Percentiles rank a stretch among this genome's conserved stretches.
Conservation (phyloP, 306 rosid genomes). For the Inga oerstediana region DNA sequence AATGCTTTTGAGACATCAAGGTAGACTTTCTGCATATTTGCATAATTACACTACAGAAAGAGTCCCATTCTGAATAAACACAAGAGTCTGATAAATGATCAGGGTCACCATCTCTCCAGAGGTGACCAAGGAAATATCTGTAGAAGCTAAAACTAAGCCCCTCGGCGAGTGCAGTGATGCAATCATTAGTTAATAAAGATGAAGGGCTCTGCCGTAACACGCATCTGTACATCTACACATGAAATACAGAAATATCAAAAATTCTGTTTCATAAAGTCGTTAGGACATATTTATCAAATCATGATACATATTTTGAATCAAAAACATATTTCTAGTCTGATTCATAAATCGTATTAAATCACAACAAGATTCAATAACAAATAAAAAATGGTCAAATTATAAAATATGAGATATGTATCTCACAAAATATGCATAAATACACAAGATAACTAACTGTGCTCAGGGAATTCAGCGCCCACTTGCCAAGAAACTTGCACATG, state of each 20-base stretch:
- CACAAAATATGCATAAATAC: not conserved
- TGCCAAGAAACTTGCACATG: conserved; percentile 23
- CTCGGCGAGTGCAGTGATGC: conserved; percentile 88
- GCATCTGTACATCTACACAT: conserved; percentile 82
- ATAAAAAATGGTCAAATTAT: not conserved
- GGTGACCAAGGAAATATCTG: conserved; percentile 75
- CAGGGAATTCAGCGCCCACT: not conserved
- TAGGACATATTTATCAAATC: not conserved
- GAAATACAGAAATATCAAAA: conserved; percentile 24
- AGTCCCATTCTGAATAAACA: conserved; percentile 78
- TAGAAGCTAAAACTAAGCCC: conserved; percentile 74
- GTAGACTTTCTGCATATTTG: conserved; percentile 58
- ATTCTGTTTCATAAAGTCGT: conserved; percentile 5
- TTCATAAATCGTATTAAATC: not conserved
- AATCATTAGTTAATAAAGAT: conserved; percentile 78
- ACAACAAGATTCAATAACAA: not conserved
- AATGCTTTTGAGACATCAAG: conserved; percentile 40
- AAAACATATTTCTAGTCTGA: not conserved
- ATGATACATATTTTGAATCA: not conserved
- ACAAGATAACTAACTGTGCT: not conserved
- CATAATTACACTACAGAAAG: conserved; percentile 67
- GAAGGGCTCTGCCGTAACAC: conserved; percentile 74
- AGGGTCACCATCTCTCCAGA: conserved; percentile 85
- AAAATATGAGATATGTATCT: not conserved
- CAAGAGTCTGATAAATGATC: conserved; percentile 55